Evolutionary conservation across 108 stramenopile species (phyloP).

Genomic region (Nitzschia sp.): DNA sequence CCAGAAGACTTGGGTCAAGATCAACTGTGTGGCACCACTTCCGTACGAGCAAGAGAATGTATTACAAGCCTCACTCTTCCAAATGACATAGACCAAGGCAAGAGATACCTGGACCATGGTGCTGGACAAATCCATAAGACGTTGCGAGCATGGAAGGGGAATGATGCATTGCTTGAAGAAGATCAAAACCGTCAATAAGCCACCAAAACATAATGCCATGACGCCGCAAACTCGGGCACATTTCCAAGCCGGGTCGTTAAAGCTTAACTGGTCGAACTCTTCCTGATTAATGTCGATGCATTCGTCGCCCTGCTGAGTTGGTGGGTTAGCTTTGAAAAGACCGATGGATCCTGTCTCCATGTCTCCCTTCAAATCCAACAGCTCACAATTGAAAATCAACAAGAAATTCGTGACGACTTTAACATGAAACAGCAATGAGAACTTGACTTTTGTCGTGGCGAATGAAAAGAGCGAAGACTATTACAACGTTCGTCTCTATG

Average conservation of each 20-base stretch:
- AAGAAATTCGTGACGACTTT: neutral
- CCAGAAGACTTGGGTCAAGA: slow-evolving; percentile 30
- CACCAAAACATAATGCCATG: slow-evolving; percentile 22
- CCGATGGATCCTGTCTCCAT: neutral
- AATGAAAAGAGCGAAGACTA: too few species aligned
- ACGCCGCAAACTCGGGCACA: slow-evolving; percentile 7
- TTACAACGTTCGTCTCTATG: too few species aligned
- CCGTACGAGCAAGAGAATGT: slow-evolving; percentile 16
- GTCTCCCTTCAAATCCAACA: neutral
- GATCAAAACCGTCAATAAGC: slow-evolving; percentile 21
- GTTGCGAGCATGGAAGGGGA: slow-evolving; percentile 28
- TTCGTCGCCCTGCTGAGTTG: neutral
- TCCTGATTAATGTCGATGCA: neutral
- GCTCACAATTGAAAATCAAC: slow-evolving; percentile 1
- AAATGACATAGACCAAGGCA: slow-evolving; percentile 20
- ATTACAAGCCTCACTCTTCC: slow-evolving; percentile 3
- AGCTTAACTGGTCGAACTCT: neutral
- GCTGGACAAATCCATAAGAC: slow-evolving; percentile 19
- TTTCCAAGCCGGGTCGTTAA: neutral
- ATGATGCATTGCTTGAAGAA: slow-evolving; percentile 41
- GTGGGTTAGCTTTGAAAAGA: neutral
- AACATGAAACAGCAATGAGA: too few species aligned
- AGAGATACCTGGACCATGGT: slow-evolving; percentile 22
- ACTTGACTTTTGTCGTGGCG: too few species aligned
- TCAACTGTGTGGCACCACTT: slow-evolving; percentile 1